Base-by-base conservation (phyloP, 2,329 filamentous ascomycete species). In the Byssochlamys sp. region DNA sequence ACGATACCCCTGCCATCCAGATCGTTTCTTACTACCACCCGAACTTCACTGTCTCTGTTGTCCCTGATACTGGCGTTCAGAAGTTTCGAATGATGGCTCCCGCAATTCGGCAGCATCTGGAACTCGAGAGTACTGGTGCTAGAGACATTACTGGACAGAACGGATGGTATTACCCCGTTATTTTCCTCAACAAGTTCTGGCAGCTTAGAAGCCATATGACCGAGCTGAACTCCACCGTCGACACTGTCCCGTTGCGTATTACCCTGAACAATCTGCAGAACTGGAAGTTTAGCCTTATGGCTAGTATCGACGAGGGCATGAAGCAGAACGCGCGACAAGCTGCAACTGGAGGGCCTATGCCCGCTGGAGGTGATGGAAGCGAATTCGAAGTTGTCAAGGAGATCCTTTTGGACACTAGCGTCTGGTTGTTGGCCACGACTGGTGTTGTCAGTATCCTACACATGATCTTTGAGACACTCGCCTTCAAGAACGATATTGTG, bases 361-460 rank as follows among this genome's bases (percentile, higher is more conserved):
- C 90, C 0, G 87, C 87, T 35, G 89, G 88, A 57, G 89, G 91
- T 58, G 94, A 97, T 69, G 94, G 94, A 49, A 89, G 83, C 58
- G 94, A 99, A 74, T 89, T 97, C 67, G 94, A 99, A 72, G 90
- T 96, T 83, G 86, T 99, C 78, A 99, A 99, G 79, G 89, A 95
- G 69, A 88, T 97, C 53, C 81, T 99, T 45, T 81, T 97, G 39
- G 90, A 97, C 76, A 96, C 91, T 28, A 97, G 97, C 74, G 87
- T 90, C 35, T 95, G 91, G 70, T 84, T 99, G 29, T 84, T 99
- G 45, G 86, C 82, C 27, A 86, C 95, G 31, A 99, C 94, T 0
- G 85, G 85, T 27, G 73, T 95, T 7, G 94, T 95, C 65, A 91
- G 85, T 62, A 82, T 99, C 58, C 81, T 94, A 45, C 94, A 99